Base-by-base conservation (phyloP, 2,329 filamentous ascomycete genomes). In the Neonectria coccinea region DNA sequence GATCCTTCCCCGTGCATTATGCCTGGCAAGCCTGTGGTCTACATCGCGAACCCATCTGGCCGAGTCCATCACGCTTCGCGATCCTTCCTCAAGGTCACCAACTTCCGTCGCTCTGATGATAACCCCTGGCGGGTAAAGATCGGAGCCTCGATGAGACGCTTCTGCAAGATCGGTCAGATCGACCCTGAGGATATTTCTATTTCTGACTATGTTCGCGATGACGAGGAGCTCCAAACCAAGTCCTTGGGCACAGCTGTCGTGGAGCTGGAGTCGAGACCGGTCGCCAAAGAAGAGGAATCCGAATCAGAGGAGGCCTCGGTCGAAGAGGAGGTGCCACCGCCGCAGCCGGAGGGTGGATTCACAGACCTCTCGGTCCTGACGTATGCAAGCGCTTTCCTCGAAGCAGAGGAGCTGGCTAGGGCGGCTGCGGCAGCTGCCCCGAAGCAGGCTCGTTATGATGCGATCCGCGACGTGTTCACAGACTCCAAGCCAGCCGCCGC, bases 51-150 rank as follows among this genome's bases (percentile, higher is more conserved):
- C 33, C 81, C 83, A 3, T 79, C 79, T 14, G 84, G 84, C 18
- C 80, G 80, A 57, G 82, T 83, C 27, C 75, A 82, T 1, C 84
- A 85, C 64, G 80, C 84, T 18, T 87, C 85, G 9, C 81, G 85
- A 20, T 80, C 79, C 3, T 80, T 77, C 67, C 76, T 77, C 36
- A 73, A 74, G 47, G 79, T 79, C 1, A 68, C 70, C 22, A 80
- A 79, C 50, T 70, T 78, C 59, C 75, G 75, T 44, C 75, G 77
- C 56, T 74, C 72, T 8, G 73, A 76, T 10, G 77, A 81, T 54
- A 71, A 70, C 41, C 77, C 78, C 5, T 70, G 77, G 31, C 75
- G 78, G 53, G 54, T 67, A 14, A 80, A 79, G 73, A 71, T 83
- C 54, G 73, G 69, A 18, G 73, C 76, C 7, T 70, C 75, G 4